A percentile compares a stretch with the other conserved stretches of the same genome.
Evolutionary conservation across 805 yeast species (phyloP).

Genomic region (Cyberlindnera veronae): DNA sequence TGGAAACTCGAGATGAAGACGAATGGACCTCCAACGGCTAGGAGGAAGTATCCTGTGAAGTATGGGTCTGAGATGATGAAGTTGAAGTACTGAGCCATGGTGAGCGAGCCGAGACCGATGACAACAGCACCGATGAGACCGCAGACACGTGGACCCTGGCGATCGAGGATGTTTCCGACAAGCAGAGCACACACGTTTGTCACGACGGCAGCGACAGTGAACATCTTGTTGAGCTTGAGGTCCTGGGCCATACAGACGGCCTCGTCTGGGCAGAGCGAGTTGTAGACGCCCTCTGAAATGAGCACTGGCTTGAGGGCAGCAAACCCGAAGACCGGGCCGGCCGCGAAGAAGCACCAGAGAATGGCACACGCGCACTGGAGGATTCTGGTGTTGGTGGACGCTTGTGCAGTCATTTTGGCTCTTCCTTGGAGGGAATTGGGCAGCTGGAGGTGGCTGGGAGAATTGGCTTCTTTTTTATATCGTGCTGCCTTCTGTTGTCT

Average conservation of each 20-base stretch:
- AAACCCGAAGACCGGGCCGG: conserved; percentile 93
- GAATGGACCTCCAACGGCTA: conserved; percentile 93
- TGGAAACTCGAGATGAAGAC: conserved; percentile 89
- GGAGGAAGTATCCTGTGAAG: conserved; percentile 63
- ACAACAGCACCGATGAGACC: conserved; percentile 70
- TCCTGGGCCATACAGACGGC: conserved; percentile 72
- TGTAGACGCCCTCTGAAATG: conserved; percentile 72
- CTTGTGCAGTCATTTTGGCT: not conserved
- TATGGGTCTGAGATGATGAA: conserved; percentile 53
- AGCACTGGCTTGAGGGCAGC: conserved; percentile 90
- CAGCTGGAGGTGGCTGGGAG: not conserved
- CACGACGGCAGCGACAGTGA: conserved; percentile 81
- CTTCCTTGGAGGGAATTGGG: not conserved
- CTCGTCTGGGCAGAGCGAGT: conserved; percentile 47
- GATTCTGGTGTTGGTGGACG: conserved; percentile 10
- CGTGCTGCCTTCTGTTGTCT: too few relatives aligned
- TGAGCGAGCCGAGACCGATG: conserved; percentile 52
- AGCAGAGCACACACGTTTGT: conserved; percentile 81
- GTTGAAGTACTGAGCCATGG: conserved; percentile 39
- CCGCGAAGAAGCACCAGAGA: conserved; percentile 84
- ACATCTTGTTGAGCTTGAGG: conserved; percentile 72
- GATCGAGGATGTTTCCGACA: conserved; percentile 78
- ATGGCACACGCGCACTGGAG: conserved; percentile 54
- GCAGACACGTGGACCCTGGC: conserved; percentile 74
- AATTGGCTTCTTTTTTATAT: not conserved